Percentiles rank a stretch among this genome's conserved stretches.
phyloP scores from a whole-genome alignment of 2,329 filamentous ascomycete genomes.

The Xylaria sp. region DNA sequence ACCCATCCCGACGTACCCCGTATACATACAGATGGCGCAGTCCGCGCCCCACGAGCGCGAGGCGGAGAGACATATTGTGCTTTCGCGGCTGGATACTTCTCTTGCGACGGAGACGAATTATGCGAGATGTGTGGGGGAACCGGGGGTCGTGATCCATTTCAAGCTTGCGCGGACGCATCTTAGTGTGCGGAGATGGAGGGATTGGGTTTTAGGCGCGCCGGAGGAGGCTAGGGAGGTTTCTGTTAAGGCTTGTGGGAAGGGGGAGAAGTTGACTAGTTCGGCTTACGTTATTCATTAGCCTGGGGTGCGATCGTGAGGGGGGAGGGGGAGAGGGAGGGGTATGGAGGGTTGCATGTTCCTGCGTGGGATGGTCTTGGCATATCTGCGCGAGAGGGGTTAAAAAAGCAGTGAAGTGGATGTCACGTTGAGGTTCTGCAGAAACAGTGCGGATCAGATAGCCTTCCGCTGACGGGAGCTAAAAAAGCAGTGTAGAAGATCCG shows the following conservation, averaged over 20 bases:
- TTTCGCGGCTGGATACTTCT: slow-evolving; percentile 15
- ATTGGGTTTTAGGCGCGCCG: slow-evolving; percentile 24
- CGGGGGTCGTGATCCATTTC: slow-evolving; percentile 3
- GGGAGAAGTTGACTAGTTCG: no score
- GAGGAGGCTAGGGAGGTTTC: slow-evolving; percentile 3
- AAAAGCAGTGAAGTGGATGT: no score
- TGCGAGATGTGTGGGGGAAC: not conserved
- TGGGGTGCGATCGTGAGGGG: no score
- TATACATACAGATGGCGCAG: slow-evolving; percentile 24
- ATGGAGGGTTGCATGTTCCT: no score
- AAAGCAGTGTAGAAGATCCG: no score
- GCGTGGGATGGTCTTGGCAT: no score
- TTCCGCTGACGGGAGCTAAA: no score
- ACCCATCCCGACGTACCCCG: slow-evolving; percentile 13
- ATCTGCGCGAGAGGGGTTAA: no score
- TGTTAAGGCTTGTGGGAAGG: not conserved
- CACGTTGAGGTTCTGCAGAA: no score
- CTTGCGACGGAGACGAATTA: not conserved
- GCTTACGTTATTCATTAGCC: no score
- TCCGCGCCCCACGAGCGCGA: not conserved
- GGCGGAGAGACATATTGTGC: slow-evolving; percentile 10
- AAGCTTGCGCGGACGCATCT: slow-evolving; percentile 11
- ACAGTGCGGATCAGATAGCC: no score
- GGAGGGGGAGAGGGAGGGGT: no score
- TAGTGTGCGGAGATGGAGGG: slow-evolving; percentile 23